Conservation (phyloP, 495 filamentous ascomycete genomes). For the Aspergillus panamensis region DNA sequence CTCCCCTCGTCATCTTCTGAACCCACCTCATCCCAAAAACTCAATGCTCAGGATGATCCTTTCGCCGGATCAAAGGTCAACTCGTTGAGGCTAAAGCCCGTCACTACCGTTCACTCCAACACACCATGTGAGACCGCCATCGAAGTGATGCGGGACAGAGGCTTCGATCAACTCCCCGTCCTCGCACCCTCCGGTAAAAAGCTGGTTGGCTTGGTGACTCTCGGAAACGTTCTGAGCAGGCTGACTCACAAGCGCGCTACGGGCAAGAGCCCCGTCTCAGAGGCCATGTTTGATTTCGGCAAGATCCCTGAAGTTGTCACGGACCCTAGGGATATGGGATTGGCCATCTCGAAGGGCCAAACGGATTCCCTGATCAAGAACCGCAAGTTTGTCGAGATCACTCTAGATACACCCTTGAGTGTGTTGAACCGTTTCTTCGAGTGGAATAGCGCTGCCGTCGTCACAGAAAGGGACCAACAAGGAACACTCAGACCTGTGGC, state of each 20-base stretch:
- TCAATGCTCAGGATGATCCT: constrained; percentile 44
- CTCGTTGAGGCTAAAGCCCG: constrained; percentile 81
- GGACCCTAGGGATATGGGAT: constrained; percentile 63
- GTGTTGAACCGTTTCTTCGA: constrained; percentile 90
- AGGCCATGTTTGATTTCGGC: constrained; percentile 96
- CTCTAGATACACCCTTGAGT: constrained; percentile 77
- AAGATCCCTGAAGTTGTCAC: constrained; percentile 84
- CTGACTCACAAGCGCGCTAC: constrained; percentile 77
- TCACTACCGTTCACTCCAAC: constrained; percentile 72
- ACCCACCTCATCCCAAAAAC: constrained; percentile 36
- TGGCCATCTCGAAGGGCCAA: constrained; percentile 16
- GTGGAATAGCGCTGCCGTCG: constrained; percentile 94
- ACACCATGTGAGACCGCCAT: constrained; percentile 77
- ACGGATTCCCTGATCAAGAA: constrained; percentile 31
- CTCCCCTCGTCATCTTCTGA: constrained; percentile 57
- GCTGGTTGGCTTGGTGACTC: constrained; percentile 86
- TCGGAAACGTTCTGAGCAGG: constrained; percentile 90
- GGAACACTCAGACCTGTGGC: constrained; percentile 74
- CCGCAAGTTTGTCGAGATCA: constrained; percentile 88
- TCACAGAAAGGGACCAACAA: constrained; percentile 66
- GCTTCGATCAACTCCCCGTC: constrained; percentile 94
- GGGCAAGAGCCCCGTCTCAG: constrained; percentile 64
- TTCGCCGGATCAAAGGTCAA: constrained; percentile 72
- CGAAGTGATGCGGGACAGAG: constrained; percentile 94
- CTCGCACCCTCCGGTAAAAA: constrained; percentile 62